These are phyloP conservation scores for Suhomyces emberorum DNA, from an alignment of 805 yeast genomes.

Conservation along the genomic window DNA sequence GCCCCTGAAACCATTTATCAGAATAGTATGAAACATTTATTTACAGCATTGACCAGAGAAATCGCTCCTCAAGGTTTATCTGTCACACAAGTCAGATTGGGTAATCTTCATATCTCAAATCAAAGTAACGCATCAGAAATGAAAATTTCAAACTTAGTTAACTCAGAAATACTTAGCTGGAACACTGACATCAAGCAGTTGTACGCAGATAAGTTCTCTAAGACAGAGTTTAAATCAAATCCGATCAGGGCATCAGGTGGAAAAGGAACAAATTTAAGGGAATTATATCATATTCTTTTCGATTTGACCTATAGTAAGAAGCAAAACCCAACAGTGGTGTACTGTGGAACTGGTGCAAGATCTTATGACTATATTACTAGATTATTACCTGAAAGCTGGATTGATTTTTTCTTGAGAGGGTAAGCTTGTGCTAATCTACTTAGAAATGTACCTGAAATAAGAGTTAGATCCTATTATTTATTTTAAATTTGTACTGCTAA, in stretches of 20 bases:
- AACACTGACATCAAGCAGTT: conserved; percentile 29
- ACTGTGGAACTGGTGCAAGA: conserved; percentile 44
- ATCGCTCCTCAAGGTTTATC: conserved; percentile 30
- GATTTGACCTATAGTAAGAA: conserved; percentile 31
- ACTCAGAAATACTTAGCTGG: conserved; percentile 41
- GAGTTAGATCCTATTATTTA: too few relatives aligned
- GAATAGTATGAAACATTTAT: conserved; percentile 38
- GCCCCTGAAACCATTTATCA: conserved; percentile 59
- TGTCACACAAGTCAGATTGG: conserved; percentile 40
- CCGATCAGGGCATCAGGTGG: conserved; percentile 28
- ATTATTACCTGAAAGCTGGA: conserved; percentile 29
- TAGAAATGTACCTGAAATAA: too few relatives aligned
- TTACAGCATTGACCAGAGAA: conserved; percentile 35
- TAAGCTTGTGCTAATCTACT: not conserved
- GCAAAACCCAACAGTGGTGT: conserved; percentile 28
- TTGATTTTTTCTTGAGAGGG: conserved; percentile 21
- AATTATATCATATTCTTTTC: conserved; percentile 37
- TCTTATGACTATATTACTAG: conserved; percentile 33
- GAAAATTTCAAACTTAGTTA: conserved; percentile 24
- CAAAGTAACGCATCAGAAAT: conserved; percentile 15
- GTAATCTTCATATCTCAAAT: conserved; percentile 34
- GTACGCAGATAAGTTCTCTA: conserved; percentile 31
- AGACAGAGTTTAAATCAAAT: conserved; percentile 26
- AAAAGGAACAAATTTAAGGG: conserved; percentile 31
- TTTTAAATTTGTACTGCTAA: too few relatives aligned